Evolutionary conservation across 768 basidiomycete genomes (phyloP), one percentile per base, ranked within the genome.

Genomic region (Albatrellus ellisii): DNA sequence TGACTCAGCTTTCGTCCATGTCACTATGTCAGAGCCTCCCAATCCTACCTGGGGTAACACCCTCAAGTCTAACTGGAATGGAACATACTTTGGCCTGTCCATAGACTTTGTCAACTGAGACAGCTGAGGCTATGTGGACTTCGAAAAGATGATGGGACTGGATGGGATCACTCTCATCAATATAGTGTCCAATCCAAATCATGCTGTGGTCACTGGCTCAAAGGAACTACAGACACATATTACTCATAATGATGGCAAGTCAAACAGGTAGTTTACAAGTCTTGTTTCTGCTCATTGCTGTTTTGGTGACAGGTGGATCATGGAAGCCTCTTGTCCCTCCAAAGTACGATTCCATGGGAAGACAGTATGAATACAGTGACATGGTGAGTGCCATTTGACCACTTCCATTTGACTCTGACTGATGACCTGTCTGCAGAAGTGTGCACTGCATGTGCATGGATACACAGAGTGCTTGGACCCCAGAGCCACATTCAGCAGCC

Each of bases 91-190:
- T 57, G 80, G 85, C 17, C 58, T 91, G 9, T 87, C 91, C 1
- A 54, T 86, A 28, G 82, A 87, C 51, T 71, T 90, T 52, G 95
- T 86, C 42, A 98, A 98, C 59, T 74, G 95, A n/a, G 81, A 99
- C 56, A 63, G 74, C 0, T 56, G 64, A 0, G 95, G 95, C 4
- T 98, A 72, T 54, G 92, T 90, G 25, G 94, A 99, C 59, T 99
- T 98, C 51, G 95, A 99, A 65, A 99, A 98, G 68, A 83, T 97
- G 72, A 75, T 84, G 43, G 92, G 91, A 8, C 61, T 99, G 37
- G 92, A 98, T 57, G 95, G 95, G 0, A 94, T 99, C 48, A 92
- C 94, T 4, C 62, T 99, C 36, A 72, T 92, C 51, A 99, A 99
- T 54, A 54, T 97, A 27, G 89, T 99, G 6, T 61, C 80, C 5